Evolutionary conservation across 345 rosid species (phyloP), one percentile per base, ranked within the genome.

Genomic region (Aquilaria sinensis): DNA sequence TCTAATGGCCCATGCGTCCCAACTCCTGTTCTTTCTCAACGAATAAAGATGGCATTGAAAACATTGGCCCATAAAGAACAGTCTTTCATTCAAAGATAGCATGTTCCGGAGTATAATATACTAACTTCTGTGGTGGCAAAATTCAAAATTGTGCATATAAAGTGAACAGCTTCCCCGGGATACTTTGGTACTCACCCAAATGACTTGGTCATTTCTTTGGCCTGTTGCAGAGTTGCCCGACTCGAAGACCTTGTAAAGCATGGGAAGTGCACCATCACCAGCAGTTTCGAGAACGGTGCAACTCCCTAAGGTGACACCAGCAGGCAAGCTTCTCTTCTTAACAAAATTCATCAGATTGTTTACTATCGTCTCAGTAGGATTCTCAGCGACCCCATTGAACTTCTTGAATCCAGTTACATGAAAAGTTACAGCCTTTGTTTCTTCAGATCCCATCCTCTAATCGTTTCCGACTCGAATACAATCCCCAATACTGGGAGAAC

Each of bases 331-430:
- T 13, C 86, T 83, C 64, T 74, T 77, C 65, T 75, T 83, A 12
- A 80, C 70, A 67, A 65, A 84, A 6, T 66, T 66, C 77, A 70
- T 86, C 69, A 90, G 71, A 65, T 77, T 88, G 37, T 45, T 78
- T 14, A 85, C 93, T 32, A 88, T 74, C 31, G 67, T 83, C 82
- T 88, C 96, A 0, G 96, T 90, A 12, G 96, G 97, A 78, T 88
- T 90, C 8, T 82, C 81, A 6, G 81, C 51, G 60, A 90, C 91
- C 41, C 89, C 93, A 56, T 77, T 83, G 58, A 90, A 90, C 66
- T 78, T 90, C 84, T 90, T 84, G 76, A 88, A 90, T 13, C 92
- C 96, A 67, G 93, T 90, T 47, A 86, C 83, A 64, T 88, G 80
- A 63, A 88, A 68, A 0, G 81, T 75, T 16, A 84, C 71, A 34